A percentile compares a stretch with the other conserved stretches of the same genome.
Evolutionary conservation across 208 protist genomes (phyloP).

Genomic region (Wallacemonas sp.): DNA sequence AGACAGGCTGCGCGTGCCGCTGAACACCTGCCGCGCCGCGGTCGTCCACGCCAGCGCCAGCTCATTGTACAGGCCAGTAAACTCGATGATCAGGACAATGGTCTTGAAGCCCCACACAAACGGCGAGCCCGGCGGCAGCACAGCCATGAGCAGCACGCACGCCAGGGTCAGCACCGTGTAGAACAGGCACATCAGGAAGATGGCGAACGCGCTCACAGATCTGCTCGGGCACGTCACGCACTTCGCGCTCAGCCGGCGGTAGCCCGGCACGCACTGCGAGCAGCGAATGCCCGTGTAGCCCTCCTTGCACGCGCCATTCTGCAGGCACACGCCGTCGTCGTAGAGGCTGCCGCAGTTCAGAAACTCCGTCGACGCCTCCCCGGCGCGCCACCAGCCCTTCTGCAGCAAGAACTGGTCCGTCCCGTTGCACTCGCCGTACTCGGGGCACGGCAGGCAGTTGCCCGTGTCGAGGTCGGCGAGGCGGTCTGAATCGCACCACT

Average conservation of each 20-base stretch:
- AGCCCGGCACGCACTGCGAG: slow-evolving; percentile 21
- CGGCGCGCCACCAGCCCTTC: slow-evolving; percentile 38
- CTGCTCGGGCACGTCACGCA: slow-evolving; percentile 30
- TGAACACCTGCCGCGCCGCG: slow-evolving; percentile 19
- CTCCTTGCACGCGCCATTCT: slow-evolving; percentile 29
- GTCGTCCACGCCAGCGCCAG: slow-evolving; percentile 20
- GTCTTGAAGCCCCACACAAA: slow-evolving; percentile 24
- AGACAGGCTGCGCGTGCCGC: slow-evolving; percentile 19
- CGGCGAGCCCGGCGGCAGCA: slow-evolving; percentile 14
- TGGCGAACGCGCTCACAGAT: slow-evolving; percentile 23
- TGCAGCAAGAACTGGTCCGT: slow-evolving; percentile 17
- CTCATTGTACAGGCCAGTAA: slow-evolving; percentile 11
- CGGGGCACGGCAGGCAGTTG: slow-evolving; percentile 34
- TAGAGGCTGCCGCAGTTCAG: slow-evolving; percentile 27
- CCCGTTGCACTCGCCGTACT: slow-evolving; percentile 40
- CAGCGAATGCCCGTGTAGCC: slow-evolving; percentile 42
- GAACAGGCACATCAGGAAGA: slow-evolving; percentile 15
- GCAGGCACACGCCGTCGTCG: slow-evolving; percentile 28
- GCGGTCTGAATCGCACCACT: slow-evolving; percentile 20
- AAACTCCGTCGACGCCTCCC: slow-evolving; percentile 20
- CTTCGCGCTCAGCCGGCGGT: slow-evolving; percentile 19
- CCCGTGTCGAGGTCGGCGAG: slow-evolving; percentile 11
- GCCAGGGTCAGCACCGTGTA: slow-evolving; percentile 16
- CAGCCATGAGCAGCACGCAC: slow-evolving; percentile 18
- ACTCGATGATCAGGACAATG: slow-evolving; percentile 29